Percentiles rank a stretch among this genome's conserved stretches.
phyloP scores from a whole-genome alignment of 163 green algal genomes.

The Chlamydomonas reinhardtii region DNA sequence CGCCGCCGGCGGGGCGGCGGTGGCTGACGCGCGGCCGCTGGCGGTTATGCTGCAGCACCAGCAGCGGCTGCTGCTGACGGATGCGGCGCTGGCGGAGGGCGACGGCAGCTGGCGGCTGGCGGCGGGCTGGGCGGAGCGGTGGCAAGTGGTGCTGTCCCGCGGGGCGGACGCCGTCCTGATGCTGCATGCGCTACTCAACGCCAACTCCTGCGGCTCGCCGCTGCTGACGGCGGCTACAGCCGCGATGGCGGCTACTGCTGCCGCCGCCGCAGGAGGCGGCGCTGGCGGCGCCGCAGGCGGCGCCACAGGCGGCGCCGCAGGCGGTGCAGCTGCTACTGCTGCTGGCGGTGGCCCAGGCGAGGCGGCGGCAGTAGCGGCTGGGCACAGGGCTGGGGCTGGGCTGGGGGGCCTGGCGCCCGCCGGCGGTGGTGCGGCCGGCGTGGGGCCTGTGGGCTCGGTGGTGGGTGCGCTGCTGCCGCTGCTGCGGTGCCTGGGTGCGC shows the following conservation, averaged over 20 bases:
- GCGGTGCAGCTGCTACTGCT: not conserved
- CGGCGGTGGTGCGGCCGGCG: not conserved
- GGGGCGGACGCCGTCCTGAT: not conserved
- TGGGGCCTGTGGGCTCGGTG: not conserved
- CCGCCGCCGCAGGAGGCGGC: not conserved
- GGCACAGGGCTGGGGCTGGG: not conserved
- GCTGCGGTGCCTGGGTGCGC: conserved; percentile 24
- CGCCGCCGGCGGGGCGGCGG: too few species aligned
- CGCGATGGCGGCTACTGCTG: not conserved
- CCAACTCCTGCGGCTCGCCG: not conserved
- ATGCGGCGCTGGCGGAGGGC: too few species aligned
- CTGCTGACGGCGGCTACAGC: not conserved
- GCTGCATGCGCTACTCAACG: not conserved
- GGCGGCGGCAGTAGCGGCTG: not conserved
- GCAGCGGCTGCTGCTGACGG: not conserved
- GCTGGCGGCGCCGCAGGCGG: not conserved
- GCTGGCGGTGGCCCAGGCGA: not conserved
- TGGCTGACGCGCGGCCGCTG: too few species aligned
- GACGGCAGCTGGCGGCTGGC: not conserved
- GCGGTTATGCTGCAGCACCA: not conserved
- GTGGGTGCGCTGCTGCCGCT: not conserved
- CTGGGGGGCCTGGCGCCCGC: not conserved
- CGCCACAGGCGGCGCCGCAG: too few species aligned
- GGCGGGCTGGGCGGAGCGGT: not conserved
- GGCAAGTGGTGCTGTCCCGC: conserved; percentile 3